Conservation (phyloP, 257 asterid genomes). For the Solanum piurae region DNA sequence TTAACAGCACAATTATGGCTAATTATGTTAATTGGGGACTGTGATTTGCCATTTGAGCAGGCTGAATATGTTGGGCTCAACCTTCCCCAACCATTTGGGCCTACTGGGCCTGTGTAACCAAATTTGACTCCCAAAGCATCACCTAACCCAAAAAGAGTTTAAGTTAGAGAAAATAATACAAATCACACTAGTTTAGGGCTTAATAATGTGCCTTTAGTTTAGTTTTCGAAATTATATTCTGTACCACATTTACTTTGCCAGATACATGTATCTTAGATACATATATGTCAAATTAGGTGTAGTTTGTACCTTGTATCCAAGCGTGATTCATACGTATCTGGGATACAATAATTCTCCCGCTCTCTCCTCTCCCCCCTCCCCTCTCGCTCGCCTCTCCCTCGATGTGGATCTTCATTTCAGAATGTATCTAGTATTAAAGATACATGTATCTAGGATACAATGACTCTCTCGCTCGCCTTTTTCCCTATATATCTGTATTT, state of each 20-base stretch:
- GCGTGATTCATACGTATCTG: background rate
- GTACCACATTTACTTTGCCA: background rate
- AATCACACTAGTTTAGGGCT: background rate
- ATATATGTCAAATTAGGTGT: background rate
- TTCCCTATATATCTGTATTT: background rate
- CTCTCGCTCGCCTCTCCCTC: background rate
- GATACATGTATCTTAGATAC: too few species aligned
- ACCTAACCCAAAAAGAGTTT: conserved; percentile 6
- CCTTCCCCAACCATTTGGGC: conserved; percentile 65
- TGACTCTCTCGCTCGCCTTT: too few species aligned
- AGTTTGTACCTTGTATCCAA: background rate
- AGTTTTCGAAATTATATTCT: background rate
- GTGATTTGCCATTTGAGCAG: conserved; percentile 55
- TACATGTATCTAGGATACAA: too few species aligned
- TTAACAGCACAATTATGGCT: conserved; percentile 13
- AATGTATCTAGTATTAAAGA: too few species aligned
- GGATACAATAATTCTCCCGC: background rate
- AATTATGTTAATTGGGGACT: conserved; percentile 60
- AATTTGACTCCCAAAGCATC: conserved; percentile 20
- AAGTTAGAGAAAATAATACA: background rate
- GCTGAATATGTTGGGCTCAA: conserved; percentile 57
- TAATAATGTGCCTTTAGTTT: background rate
- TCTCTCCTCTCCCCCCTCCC: too few species aligned
- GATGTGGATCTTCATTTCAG: too few species aligned
- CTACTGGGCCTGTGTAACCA: conserved; percentile 57